A percentile compares a stretch with the other conserved stretches of the same genome.
These are phyloP conservation scores for Jimgerdemannia flammicorona DNA, from an alignment of 192 early-diverging fungal genomes.

Conservation along the genomic window DNA sequence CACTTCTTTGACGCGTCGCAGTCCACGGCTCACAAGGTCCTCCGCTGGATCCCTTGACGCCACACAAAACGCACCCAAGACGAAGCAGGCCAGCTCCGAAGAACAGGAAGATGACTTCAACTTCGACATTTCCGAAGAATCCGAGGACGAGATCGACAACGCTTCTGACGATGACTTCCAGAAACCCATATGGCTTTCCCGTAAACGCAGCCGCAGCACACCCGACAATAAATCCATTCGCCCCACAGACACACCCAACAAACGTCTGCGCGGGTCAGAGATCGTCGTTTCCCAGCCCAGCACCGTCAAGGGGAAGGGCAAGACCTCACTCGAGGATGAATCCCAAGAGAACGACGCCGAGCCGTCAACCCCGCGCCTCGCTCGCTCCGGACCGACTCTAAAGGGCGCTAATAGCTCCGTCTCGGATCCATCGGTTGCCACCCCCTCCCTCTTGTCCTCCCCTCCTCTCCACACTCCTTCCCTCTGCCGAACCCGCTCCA, in stretches of 20 bases:
- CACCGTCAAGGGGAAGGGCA: neutral
- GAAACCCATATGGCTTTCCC: neutral
- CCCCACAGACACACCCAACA: neutral
- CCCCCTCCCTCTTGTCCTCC: neutral
- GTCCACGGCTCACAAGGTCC: neutral
- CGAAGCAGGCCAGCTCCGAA: neutral
- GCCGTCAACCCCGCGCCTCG: neutral
- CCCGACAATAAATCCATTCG: neutral
- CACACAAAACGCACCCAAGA: neutral
- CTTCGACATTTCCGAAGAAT: neutral
- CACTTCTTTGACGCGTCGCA: neutral
- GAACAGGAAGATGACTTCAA: neutral
- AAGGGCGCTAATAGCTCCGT: neutral
- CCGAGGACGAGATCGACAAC: neutral
- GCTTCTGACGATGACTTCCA: neutral
- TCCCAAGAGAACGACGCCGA: neutral
- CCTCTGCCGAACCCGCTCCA: neutral
- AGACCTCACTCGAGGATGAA: neutral
- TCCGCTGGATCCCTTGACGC: neutral
- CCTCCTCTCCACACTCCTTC: neutral
- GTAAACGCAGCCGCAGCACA: neutral
- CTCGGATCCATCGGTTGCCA: neutral
- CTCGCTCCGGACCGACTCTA: neutral
- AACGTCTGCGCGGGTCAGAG: neutral
- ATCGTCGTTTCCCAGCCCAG: neutral